Evolutionary conservation across 2,329 filamentous ascomycete genomes (phyloP).

Genomic region (Knufia fluminis): DNA sequence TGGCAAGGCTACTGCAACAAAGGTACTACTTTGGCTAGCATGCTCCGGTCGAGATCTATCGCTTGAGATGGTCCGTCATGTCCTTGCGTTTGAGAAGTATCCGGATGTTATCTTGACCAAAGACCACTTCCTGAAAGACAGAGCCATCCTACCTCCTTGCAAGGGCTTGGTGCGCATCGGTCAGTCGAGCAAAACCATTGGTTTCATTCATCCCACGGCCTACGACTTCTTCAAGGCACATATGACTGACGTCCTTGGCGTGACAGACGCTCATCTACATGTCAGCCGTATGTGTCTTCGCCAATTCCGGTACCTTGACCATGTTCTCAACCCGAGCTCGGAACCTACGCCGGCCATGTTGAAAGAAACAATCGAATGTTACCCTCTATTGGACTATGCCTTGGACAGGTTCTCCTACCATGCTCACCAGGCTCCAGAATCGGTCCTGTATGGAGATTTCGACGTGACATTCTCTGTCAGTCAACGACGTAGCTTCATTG

Average conservation of each 20-base stretch:
- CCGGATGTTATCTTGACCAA: neutral
- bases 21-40: neutral
- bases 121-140: neutral
- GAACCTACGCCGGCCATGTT: neutral
- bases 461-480: neutral
- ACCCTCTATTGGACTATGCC: neutral
- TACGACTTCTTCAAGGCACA: neutral
- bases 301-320: neutral
- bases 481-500: neutral
- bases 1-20: neutral
- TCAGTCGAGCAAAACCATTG: neutral
- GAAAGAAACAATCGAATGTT: neutral
- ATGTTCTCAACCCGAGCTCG: neutral
- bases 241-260: neutral
- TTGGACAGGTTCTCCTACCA: neutral
- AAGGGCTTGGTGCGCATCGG: neutral
- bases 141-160: neutral
- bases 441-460: neutral
- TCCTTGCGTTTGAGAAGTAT: neutral
- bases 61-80: neutral
- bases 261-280: neutral
- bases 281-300: neutral
- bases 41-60: neutral
- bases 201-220: neutral
- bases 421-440: neutral